These are phyloP conservation scores for Agroathelia rolfsii DNA, from an alignment of 1,284 basidiomycete species.

Conservation along the genomic window DNA sequence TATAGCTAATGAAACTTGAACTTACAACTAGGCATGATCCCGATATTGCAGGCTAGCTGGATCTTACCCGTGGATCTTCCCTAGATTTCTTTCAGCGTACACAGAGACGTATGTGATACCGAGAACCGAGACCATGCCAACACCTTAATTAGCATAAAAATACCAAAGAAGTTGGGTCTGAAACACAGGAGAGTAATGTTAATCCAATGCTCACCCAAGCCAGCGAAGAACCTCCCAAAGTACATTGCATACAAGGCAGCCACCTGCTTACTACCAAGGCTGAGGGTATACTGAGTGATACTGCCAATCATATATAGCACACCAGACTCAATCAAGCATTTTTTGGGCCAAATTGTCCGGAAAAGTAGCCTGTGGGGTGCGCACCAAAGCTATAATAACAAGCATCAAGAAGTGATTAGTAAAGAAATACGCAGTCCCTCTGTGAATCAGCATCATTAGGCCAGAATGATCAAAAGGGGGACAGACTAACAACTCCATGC, in stretches of 20 bases:
- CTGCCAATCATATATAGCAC: constrained; percentile 47
- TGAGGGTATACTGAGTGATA: constrained; percentile 37
- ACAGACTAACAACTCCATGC: constrained; percentile 45
- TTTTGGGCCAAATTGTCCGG: constrained; percentile 34
- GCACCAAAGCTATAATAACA: constrained; percentile 33
- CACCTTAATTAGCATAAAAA: constrained; percentile 29
- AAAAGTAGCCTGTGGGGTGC: constrained; percentile 29
- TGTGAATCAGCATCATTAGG: too few relatives aligned
- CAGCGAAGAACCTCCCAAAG: constrained; percentile 37
- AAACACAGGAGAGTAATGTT: background rate
- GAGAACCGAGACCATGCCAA: constrained; percentile 43
- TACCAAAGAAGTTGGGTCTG: too few relatives aligned
- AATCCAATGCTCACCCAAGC: constrained; percentile 12
- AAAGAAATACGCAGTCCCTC: too few relatives aligned
- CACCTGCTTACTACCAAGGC: constrained; percentile 28
- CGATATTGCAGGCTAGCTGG: constrained; percentile 40
- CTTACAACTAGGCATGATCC: constrained; percentile 42
- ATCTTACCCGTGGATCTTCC: constrained; percentile 48
- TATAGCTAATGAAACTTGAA: constrained; percentile 10
- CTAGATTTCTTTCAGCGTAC: constrained; percentile 43
- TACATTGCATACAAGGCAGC: constrained; percentile 34
- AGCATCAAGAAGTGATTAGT: constrained; percentile 1
- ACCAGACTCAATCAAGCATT: constrained; percentile 37
- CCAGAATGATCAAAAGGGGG: too few relatives aligned
- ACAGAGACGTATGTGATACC: constrained; percentile 51